phyloP scores from a whole-genome alignment of 352 stramenopile species.

The Elongisporangium anandrum region DNA sequence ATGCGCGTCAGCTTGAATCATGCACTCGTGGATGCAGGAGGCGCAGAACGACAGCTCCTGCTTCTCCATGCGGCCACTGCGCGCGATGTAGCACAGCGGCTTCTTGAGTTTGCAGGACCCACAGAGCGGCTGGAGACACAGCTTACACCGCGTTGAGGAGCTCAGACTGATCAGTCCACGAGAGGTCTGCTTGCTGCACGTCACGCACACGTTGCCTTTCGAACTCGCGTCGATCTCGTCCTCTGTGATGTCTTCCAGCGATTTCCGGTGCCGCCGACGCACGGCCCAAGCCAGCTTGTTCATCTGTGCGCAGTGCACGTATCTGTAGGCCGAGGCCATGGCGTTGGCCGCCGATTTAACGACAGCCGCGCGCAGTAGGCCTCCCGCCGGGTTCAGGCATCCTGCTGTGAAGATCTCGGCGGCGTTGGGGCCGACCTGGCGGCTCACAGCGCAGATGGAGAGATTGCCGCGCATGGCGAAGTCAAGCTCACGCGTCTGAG shows the following conservation, averaged over 20 bases:
- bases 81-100: slow-evolving; percentile 31
- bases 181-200: slow-evolving; percentile 21
- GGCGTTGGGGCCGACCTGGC: slow-evolving; percentile 22
- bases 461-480: slow-evolving; percentile 39
- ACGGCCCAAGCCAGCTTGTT: slow-evolving; percentile 66
- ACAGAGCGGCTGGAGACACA: slow-evolving; percentile 34
- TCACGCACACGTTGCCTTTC: slow-evolving; percentile 14
- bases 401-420: slow-evolving; percentile 19
- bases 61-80: slow-evolving; percentile 22
- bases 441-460: slow-evolving; percentile 52
- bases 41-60: slow-evolving; percentile 33
- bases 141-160: slow-evolving; percentile 13
- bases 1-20: slow-evolving; percentile 9
- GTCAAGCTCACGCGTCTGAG: slow-evolving; percentile 27
- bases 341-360: slow-evolving; percentile 29
- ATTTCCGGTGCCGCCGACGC: slow-evolving; percentile 9
- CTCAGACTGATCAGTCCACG: slow-evolving; percentile 12
- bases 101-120: slow-evolving; percentile 28
- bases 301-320: slow-evolving; percentile 56
- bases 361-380: slow-evolving; percentile 36
- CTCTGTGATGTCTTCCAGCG: background rate
- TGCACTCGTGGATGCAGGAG: slow-evolving; percentile 28
- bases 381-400: slow-evolving; percentile 23
- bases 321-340: slow-evolving; percentile 22
- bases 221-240: slow-evolving; percentile 3